These are phyloP conservation scores for Penicillium ochrochloron DNA, from an alignment of 495 filamentous ascomycete species.

Conservation along the genomic window DNA sequence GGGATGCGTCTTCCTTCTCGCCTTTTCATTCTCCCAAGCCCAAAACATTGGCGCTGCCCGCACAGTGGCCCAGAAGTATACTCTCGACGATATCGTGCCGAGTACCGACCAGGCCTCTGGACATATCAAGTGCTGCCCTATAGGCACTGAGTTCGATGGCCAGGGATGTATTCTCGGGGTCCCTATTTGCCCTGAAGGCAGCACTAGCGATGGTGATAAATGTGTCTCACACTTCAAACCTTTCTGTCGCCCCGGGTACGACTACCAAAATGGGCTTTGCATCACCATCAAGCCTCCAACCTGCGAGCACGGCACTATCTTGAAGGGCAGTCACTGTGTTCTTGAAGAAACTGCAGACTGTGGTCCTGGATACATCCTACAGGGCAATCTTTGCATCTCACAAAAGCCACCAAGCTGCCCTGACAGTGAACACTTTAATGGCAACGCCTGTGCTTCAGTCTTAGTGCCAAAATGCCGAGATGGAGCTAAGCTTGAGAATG, in stretches of 20 bases:
- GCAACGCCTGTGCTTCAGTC: neutral
- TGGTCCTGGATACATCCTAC: neutral
- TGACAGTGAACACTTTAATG: neutral
- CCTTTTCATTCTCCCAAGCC: neutral
- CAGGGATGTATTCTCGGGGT: neutral
- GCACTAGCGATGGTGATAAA: neutral
- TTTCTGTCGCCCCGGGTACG: neutral
- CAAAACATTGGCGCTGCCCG: neutral
- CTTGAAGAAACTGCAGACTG: neutral
- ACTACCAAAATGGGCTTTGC: neutral
- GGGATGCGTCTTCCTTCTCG: neutral
- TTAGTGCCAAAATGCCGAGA: neutral
- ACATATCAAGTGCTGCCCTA: neutral
- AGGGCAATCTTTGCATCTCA: neutral
- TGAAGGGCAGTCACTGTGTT: neutral
- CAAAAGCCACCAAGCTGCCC: neutral
- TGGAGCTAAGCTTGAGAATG: neutral
- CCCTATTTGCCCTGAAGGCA: neutral
- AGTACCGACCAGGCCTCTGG: neutral
- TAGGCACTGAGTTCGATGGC: neutral
- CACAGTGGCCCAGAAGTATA: neutral
- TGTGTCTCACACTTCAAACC: neutral
- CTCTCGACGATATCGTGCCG: neutral
- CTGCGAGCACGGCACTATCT: neutral
- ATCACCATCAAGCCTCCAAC: neutral